Evolutionary conservation across 1,284 basidiomycete species (phyloP).

Genomic region (Tilletia walkeri): DNA sequence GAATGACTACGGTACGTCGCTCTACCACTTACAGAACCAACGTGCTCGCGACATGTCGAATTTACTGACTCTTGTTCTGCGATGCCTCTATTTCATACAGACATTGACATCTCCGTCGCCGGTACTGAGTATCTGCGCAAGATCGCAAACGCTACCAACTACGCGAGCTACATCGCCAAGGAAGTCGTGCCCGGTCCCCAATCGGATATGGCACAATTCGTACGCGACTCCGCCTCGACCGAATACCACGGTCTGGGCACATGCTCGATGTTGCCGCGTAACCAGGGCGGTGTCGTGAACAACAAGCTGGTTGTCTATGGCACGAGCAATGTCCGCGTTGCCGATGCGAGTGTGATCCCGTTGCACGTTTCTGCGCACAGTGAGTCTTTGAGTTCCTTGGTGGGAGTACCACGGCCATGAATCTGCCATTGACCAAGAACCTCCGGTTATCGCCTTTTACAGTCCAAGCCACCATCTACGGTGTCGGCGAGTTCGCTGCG

Average conservation of each 20-base stretch:
- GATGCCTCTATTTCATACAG: conserved; percentile 25
- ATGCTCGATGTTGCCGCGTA: conserved; percentile 41
- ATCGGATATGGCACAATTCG: conserved; percentile 61
- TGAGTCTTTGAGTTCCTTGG: background rate
- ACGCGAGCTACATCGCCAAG: conserved; percentile 31
- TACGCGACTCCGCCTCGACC: conserved; percentile 55
- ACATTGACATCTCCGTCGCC: conserved; percentile 38
- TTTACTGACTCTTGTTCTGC: too few relatives aligned
- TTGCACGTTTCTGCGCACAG: conserved; percentile 56
- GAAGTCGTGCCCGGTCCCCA: conserved; percentile 56
- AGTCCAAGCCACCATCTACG: conserved; percentile 65
- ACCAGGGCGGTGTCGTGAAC: conserved; percentile 47
- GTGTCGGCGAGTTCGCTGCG: conserved; percentile 53
- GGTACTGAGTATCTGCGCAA: conserved; percentile 46
- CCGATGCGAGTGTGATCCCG: conserved; percentile 48
- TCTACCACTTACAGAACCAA: background rate
- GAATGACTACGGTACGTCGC: conserved; percentile 22
- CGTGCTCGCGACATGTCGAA: too few relatives aligned
- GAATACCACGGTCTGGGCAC: conserved; percentile 61
- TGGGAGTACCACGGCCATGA: too few relatives aligned
- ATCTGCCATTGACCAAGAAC: too few relatives aligned
- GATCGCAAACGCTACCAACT: conserved; percentile 33
- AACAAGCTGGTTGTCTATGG: conserved; percentile 42
- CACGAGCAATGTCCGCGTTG: conserved; percentile 40
- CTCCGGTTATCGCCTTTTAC: background rate